Evolutionary conservation across 1,139 yeast genomes (phyloP).

Genomic region (Dujonia santamariae): DNA sequence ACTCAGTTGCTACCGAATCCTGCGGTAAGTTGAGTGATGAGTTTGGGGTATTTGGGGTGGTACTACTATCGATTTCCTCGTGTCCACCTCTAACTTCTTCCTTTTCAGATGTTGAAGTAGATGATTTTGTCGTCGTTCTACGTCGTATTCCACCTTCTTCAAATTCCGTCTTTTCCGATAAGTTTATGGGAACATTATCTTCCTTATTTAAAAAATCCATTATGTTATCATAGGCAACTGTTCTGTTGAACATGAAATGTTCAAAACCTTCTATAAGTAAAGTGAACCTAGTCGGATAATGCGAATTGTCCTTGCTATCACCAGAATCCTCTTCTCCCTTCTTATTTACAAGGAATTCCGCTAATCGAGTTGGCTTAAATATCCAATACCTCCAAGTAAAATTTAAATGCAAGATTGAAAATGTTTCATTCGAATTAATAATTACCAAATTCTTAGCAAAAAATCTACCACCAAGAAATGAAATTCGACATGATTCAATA

Average conservation of each 20-base stretch:
- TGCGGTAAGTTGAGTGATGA: neutral
- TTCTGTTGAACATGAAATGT: constrained; percentile 74
- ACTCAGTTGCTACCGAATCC: neutral
- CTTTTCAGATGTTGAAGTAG: neutral
- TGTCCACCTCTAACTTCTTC: neutral
- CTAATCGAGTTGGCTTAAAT: constrained; percentile 46
- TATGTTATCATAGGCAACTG: constrained; percentile 71
- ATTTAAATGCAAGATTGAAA: constrained; percentile 66
- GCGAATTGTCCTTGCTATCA: constrained; percentile 32
- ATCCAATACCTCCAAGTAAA: constrained; percentile 93
- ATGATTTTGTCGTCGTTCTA: constrained; percentile 1
- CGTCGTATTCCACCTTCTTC: constrained; percentile 2
- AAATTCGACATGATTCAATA: constrained; percentile 69
- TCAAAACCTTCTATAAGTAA: constrained; percentile 75
- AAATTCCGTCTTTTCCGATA: constrained; percentile 8
- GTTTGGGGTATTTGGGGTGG: neutral
- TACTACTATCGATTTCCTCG: neutral
- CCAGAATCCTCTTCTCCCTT: neutral
- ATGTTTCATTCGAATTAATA: constrained; percentile 66
- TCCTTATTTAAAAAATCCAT: constrained; percentile 39
- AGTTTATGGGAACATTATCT: constrained; percentile 7
- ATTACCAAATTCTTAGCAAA: constrained; percentile 73
- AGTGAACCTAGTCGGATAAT: constrained; percentile 58
- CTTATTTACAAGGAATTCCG: constrained; percentile 24
- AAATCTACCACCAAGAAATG: constrained; percentile 79